phyloP scores from a whole-genome alignment of 768 basidiomycete species.

The Hygrocybe punicea region DNA sequence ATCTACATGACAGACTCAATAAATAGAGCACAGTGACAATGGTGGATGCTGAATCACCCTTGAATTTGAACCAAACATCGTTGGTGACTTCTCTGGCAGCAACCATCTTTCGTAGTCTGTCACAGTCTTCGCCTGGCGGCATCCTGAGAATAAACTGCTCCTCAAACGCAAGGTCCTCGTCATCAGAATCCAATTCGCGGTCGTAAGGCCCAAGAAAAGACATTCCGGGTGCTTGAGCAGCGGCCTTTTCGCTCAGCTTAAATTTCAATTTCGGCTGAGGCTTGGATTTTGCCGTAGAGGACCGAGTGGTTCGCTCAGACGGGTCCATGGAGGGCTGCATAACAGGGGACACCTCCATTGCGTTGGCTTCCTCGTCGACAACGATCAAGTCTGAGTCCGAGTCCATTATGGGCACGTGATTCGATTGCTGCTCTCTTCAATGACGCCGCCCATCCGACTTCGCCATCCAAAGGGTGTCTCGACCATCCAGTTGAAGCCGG shows the following conservation, averaged over 20 bases:
- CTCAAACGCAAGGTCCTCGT: conserved; percentile 92
- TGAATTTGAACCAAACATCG: conserved; percentile 98
- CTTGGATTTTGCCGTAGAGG: conserved; percentile 46
- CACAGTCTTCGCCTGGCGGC: conserved; percentile 79
- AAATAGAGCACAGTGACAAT: conserved; percentile 1
- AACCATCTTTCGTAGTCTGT: conserved; percentile 78
- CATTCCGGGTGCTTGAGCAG: conserved; percentile 77
- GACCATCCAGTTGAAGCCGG: conserved; percentile 68
- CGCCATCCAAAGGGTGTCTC: conserved; percentile 82
- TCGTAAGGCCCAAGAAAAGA: conserved; percentile 91
- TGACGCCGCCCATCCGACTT: conserved; percentile 72
- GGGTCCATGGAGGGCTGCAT: conserved; percentile 9
- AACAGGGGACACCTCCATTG: not conserved
- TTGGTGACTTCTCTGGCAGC: conserved; percentile 70
- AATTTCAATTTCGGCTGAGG: conserved; percentile 79
- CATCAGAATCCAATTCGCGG: conserved; percentile 91
- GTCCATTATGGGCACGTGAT: not conserved
- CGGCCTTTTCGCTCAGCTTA: conserved; percentile 81
- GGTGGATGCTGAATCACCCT: conserved; percentile 52
- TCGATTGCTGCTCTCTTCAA: not conserved
- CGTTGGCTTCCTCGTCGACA: not conserved
- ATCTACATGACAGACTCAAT: conserved; percentile 47
- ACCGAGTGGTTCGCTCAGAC: conserved; percentile 56
- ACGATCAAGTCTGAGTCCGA: conserved; percentile 3
- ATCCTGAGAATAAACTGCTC: conserved; percentile 94